Conservation (phyloP, 1,139 yeast genomes). For the Candida sp. region DNA sequence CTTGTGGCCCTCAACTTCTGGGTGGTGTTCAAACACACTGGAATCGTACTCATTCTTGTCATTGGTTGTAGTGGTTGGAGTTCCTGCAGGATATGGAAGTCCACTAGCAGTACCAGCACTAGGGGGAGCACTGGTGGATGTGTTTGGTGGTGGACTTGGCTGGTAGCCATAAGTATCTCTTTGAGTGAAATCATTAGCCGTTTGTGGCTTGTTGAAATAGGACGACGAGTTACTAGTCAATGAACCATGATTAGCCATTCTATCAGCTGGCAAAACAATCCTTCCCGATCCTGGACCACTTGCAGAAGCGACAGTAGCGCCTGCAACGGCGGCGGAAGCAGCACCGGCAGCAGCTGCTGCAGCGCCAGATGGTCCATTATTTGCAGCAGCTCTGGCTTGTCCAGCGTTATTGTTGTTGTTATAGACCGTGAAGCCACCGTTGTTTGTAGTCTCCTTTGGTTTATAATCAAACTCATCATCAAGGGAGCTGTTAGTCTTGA, state of each 20-base stretch:
- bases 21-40: conserved; percentile 48
- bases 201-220: conserved; percentile 37
- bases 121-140: not conserved
- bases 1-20: conserved; percentile 50
- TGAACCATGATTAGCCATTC: conserved; percentile 7
- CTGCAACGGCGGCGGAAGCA: conserved; percentile 2
- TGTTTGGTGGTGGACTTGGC: not conserved
- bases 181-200: conserved; percentile 39
- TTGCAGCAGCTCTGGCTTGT: not conserved
- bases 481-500: conserved; percentile 19
- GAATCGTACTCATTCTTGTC: conserved; percentile 8
- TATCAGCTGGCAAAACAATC: conserved; percentile 6
- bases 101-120: not conserved
- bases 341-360: conserved; percentile 3
- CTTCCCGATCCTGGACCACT: not conserved
- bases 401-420: not conserved
- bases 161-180: conserved; percentile 4
- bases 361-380: not conserved
- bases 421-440: conserved; percentile 1
- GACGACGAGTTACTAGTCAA: conserved; percentile 23
- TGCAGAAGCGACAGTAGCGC: conserved; percentile 4
- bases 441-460: conserved; percentile 9
- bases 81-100: conserved; percentile 13
- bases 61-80: conserved; percentile 1
- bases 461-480: conserved; percentile 35